Conservation (phyloP, 2,329 filamentous ascomycete species). For the Plectosphaerella cucumerina region DNA sequence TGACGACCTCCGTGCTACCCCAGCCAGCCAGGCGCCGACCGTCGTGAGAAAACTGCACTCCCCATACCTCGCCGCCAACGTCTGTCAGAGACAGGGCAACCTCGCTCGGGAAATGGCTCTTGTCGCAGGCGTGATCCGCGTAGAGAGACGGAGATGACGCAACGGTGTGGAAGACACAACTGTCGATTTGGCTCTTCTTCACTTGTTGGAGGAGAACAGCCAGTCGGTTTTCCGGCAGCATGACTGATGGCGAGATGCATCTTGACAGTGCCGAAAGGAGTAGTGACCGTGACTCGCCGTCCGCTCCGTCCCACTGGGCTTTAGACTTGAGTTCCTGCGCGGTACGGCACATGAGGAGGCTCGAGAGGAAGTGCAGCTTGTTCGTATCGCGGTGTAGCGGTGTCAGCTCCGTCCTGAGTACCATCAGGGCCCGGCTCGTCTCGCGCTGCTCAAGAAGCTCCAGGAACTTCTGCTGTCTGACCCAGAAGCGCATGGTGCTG, state of each 20-base stretch:
- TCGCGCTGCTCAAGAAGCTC: conserved; percentile 80
- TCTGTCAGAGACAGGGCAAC: conserved; percentile 66
- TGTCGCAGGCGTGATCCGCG: conserved; percentile 80
- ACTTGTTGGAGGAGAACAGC: conserved; percentile 77
- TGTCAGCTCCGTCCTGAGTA: conserved; percentile 84
- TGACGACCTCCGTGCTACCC: conserved; percentile 68
- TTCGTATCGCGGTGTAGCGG: conserved; percentile 76
- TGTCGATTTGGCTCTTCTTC: conserved; percentile 76
- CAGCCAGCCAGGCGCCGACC: conserved; percentile 79
- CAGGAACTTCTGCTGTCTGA: conserved; percentile 92
- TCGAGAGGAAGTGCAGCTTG: conserved; percentile 78
- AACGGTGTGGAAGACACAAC: conserved; percentile 86
- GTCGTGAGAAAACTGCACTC: conserved; percentile 84
- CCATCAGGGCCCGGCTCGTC: conserved; percentile 67
- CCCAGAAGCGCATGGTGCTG: conserved; percentile 78
- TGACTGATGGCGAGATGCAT: conserved; percentile 91
- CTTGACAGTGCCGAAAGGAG: conserved; percentile 81
- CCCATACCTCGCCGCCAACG: conserved; percentile 85
- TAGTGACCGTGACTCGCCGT: conserved; percentile 66
- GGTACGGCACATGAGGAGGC: conserved; percentile 83
- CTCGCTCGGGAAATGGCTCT: conserved; percentile 72
- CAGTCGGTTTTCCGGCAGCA: conserved; percentile 90
- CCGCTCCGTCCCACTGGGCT: conserved; percentile 81
- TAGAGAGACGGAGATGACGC: conserved; percentile 77
- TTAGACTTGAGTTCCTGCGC: conserved; percentile 71